Evolutionary conservation across 805 yeast species (phyloP), one percentile per base, ranked within the genome.

Genomic region (Schizosaccharomyces lindneri): DNA sequence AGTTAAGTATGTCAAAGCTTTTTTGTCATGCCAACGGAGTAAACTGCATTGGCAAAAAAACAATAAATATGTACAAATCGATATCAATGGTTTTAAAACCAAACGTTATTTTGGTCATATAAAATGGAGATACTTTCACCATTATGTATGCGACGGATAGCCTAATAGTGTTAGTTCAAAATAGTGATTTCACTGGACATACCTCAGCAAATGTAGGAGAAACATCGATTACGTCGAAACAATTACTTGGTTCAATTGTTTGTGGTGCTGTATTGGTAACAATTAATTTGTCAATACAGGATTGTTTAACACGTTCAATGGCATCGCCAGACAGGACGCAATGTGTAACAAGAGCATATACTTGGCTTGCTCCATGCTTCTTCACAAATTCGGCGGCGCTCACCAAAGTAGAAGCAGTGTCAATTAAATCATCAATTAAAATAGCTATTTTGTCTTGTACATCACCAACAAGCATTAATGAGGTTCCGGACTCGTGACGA

Each of bases 391-490:
- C 84, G 11, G 97, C 96, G 5, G 97, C 97, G 46, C 97, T 75
- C 0, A 93, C 84, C 60, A 93, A 82, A 0, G 99, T 93, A 69
- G 82, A 83, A 1, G 94, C 87, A 1, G 98, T 90, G 70, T 93
- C 99, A 4, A 88, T 88, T 66, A 93, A 75, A 70, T 93, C 99
- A 73, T 93, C 99, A 46, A 93, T 78, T 60, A 93, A 74, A n/a
- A 93, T 84, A 71, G 97, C 95, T 1, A 81, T 86, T 67, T 84
- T 82, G 66, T 81, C 87, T 64, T 79, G 79, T 43, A 93, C 97
- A 68, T 90, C 95, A 51, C 99, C 99, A 32, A 93, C 98, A 24
- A 93, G 79, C 94, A 93, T 88, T 1, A 95, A 86, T 0, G 95
- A 84, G 48, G 94, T 90, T 55, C 81, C 78, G 61, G 67, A 66